Evolutionary conservation across 106 monocot species (phyloP).

Genomic region (Dioscorea dumetorum): DNA sequence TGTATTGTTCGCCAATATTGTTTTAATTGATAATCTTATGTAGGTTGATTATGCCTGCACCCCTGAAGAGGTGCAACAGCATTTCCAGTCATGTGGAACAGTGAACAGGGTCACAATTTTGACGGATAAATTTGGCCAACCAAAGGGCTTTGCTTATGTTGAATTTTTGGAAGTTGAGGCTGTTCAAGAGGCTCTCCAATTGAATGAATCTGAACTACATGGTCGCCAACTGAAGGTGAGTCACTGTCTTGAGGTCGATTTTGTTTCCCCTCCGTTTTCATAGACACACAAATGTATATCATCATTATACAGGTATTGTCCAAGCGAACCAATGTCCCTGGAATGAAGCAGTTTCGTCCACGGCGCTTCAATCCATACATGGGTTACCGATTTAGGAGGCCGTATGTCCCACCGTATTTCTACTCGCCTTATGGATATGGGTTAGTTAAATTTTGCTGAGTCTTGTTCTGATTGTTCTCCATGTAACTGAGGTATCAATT

Average conservation of each 20-base stretch:
- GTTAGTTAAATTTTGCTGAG: slow-evolving; percentile 14
- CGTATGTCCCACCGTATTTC: slow-evolving; percentile 57
- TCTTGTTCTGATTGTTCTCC: too few relatives aligned
- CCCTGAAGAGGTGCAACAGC: slow-evolving; percentile 97
- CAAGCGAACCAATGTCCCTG: slow-evolving; percentile 75
- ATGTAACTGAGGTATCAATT: too few relatives aligned
- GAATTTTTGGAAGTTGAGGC: slow-evolving; percentile 81
- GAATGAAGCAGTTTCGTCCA: slow-evolving; percentile 61
- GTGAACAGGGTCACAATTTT: slow-evolving; percentile 85
- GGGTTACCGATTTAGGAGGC: slow-evolving; percentile 48
- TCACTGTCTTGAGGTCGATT: neutral
- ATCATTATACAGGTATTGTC: slow-evolving; percentile 37
- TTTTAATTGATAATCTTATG: neutral
- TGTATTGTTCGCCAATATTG: too few relatives aligned
- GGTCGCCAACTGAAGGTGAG: slow-evolving; percentile 86
- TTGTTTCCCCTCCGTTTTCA: neutral
- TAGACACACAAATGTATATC: neutral
- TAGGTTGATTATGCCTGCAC: slow-evolving; percentile 96
- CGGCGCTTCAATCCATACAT: slow-evolving; percentile 56
- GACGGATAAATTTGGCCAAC: slow-evolving; percentile 85
- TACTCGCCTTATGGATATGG: slow-evolving; percentile 76
- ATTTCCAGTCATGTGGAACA: slow-evolving; percentile 85
- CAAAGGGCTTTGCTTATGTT: slow-evolving; percentile 88
- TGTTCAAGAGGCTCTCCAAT: slow-evolving; percentile 69
- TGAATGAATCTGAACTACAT: slow-evolving; percentile 90